Conservation (phyloP, 371 early-diverging fungal species). For the Basidiobolus meristosporus region DNA sequence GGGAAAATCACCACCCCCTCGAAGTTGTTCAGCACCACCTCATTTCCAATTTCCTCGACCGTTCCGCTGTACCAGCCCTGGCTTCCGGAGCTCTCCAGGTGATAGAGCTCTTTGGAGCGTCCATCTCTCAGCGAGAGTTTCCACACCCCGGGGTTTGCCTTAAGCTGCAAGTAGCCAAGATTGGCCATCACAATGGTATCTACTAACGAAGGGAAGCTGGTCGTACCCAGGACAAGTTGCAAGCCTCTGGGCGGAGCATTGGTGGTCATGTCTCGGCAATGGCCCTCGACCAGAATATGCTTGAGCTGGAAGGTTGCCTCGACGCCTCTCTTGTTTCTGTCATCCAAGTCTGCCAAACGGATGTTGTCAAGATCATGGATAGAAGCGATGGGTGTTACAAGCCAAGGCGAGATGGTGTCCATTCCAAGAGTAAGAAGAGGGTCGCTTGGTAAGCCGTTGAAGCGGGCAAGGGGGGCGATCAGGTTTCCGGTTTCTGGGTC, state of each 20-base stretch:
- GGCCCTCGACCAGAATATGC: slow-evolving; percentile 75
- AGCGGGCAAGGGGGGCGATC: slow-evolving; percentile 25
- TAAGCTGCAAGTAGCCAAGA: slow-evolving; percentile 84
- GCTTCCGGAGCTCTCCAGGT: slow-evolving; percentile 39
- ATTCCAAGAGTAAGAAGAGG: slow-evolving; percentile 71
- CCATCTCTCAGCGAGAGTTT: slow-evolving; percentile 58
- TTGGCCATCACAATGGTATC: slow-evolving; percentile 95
- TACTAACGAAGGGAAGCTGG: slow-evolving; percentile 21
- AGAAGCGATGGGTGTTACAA: slow-evolving; percentile 60
- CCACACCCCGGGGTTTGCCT: slow-evolving; percentile 83
- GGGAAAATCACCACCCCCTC: slow-evolving; percentile 67
- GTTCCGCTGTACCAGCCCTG: slow-evolving; percentile 31
- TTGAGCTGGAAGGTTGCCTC: slow-evolving; percentile 63
- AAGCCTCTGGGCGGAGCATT: slow-evolving; percentile 68
- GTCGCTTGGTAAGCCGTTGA: slow-evolving; percentile 51
- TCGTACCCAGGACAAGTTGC: slow-evolving; percentile 66
- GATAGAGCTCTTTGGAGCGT: slow-evolving; percentile 54
- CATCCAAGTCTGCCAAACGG: slow-evolving; percentile 16
- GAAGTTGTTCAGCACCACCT: slow-evolving; percentile 45
- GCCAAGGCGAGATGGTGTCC: slow-evolving; percentile 73
- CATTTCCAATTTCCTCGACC: slow-evolving; percentile 14
- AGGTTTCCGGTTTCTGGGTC: slow-evolving; percentile 19
- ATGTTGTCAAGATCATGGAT: slow-evolving; percentile 86
- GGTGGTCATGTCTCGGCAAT: slow-evolving; percentile 43
- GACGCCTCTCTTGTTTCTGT: slow-evolving; percentile 17